Conservation (phyloP, 495 filamentous ascomycete species). For the Poronia punctata region DNA sequence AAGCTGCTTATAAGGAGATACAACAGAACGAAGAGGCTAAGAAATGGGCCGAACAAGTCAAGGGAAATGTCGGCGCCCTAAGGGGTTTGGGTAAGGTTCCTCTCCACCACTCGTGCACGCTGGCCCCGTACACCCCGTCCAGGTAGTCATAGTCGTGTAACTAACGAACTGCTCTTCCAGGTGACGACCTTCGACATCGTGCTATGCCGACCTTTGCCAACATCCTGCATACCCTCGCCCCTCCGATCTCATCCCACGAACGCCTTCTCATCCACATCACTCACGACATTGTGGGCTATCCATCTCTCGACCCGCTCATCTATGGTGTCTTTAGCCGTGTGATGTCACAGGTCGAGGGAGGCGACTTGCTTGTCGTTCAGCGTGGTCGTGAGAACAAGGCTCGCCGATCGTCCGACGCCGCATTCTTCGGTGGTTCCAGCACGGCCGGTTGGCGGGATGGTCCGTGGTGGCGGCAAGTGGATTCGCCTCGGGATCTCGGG, state of each 20-base stretch:
- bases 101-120: neutral
- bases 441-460: slow-evolving; percentile 75
- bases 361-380: slow-evolving; percentile 93
- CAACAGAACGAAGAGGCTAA: slow-evolving; percentile 94
- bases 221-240: slow-evolving; percentile 88
- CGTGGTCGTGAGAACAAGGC: slow-evolving; percentile 77
- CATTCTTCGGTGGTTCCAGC: slow-evolving; percentile 50
- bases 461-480: slow-evolving; percentile 85
- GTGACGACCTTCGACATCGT: slow-evolving; percentile 80
- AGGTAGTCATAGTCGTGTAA: neutral
- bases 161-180: slow-evolving; percentile 37
- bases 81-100: slow-evolving; percentile 65
- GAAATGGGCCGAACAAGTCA: slow-evolving; percentile 91
- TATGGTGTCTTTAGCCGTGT: slow-evolving; percentile 91
- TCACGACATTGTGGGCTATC: slow-evolving; percentile 90
- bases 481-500: slow-evolving; percentile 67
- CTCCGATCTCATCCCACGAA: slow-evolving; percentile 95
- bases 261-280: slow-evolving; percentile 97
- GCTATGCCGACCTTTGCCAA: slow-evolving; percentile 93
- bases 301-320: slow-evolving; percentile 87
- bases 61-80: slow-evolving; percentile 80
- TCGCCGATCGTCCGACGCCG: slow-evolving; percentile 52
- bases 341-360: slow-evolving; percentile 97
- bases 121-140: too few species aligned
- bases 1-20: slow-evolving; percentile 88